Evolutionary conservation across 2,329 filamentous ascomycete species (phyloP).

Genomic region (Trichophyton verrucosum): DNA sequence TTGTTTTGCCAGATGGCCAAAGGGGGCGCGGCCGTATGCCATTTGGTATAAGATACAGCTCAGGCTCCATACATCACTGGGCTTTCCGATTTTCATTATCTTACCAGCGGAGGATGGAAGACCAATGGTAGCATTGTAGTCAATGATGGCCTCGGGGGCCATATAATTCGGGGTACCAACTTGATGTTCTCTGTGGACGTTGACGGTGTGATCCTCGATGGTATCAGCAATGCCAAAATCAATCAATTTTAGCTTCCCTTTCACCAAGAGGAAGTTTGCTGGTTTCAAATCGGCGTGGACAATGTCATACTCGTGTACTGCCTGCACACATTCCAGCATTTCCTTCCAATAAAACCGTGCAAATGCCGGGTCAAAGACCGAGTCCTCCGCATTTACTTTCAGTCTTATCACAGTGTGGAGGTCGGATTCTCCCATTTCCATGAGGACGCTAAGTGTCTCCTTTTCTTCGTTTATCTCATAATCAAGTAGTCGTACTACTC

Average conservation of each 20-base stretch:
- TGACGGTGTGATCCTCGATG: slow-evolving; percentile 93
- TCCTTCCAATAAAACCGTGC: slow-evolving; percentile 99
- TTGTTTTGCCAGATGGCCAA: slow-evolving; percentile 79
- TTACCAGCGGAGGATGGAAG: slow-evolving; percentile 43
- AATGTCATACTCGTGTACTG: slow-evolving; percentile 80
- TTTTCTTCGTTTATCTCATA: slow-evolving; percentile 91
- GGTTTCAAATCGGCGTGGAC: slow-evolving; percentile 96
- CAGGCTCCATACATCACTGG: slow-evolving; percentile 89
- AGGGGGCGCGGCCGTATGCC: slow-evolving; percentile 93
- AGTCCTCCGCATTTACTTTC: slow-evolving; percentile 57
- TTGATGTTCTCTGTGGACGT: slow-evolving; percentile 90
- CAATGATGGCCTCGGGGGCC: slow-evolving; percentile 87
- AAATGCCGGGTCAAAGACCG: slow-evolving; percentile 74
- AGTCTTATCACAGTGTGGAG: slow-evolving; percentile 72
- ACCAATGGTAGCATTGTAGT: slow-evolving; percentile 58
- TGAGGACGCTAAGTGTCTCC: slow-evolving; percentile 75
- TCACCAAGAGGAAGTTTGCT: slow-evolving; percentile 88
- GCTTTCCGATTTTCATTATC: slow-evolving; percentile 90
- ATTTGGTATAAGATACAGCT: slow-evolving; percentile 97
- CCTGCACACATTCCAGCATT: slow-evolving; percentile 89
- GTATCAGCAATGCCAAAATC: slow-evolving; percentile 98
- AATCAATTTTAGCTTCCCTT: slow-evolving; percentile 84
- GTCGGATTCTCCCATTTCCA: slow-evolving; percentile 95
- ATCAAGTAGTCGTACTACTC: slow-evolving; percentile 82
- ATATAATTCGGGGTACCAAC: slow-evolving; percentile 98